Conservation (phyloP, 495 filamentous ascomycete genomes). For the Monascus purpureus region DNA sequence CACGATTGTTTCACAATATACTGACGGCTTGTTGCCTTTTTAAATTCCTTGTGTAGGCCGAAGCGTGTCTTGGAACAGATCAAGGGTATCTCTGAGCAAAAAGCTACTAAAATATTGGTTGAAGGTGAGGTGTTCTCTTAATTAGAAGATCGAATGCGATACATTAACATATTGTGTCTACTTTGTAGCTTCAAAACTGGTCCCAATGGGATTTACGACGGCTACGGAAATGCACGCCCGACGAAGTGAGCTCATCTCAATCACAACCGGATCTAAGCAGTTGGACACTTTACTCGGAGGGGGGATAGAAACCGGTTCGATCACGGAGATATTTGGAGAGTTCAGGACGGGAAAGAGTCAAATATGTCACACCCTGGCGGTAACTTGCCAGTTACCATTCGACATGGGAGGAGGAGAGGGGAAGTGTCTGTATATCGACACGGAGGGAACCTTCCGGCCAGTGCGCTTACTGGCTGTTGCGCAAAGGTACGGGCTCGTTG, state of each 20-base stretch:
- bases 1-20: too few relatives aligned
- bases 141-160: slow-evolving; percentile 2
- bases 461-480: slow-evolving; percentile 84
- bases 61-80: slow-evolving; percentile 77
- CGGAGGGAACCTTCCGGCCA: slow-evolving; percentile 91
- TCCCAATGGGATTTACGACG: slow-evolving; percentile 97
- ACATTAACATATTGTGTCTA: slow-evolving; percentile 1
- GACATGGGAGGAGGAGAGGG: slow-evolving; percentile 98
- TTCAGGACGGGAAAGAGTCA: slow-evolving; percentile 97
- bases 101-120: slow-evolving; percentile 82
- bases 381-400: slow-evolving; percentile 93
- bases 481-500: slow-evolving; percentile 82
- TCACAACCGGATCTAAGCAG: slow-evolving; percentile 94
- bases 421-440: slow-evolving; percentile 98
- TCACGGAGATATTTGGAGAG: slow-evolving; percentile 98
- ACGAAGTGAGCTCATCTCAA: slow-evolving; percentile 89
- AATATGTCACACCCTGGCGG: slow-evolving; percentile 95
- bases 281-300: slow-evolving; percentile 90
- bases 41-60: slow-evolving; percentile 35
- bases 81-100: slow-evolving; percentile 94
- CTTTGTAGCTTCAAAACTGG: slow-evolving; percentile 69
- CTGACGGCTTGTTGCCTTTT: not conserved
- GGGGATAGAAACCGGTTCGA: slow-evolving; percentile 90
- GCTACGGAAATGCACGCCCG: slow-evolving; percentile 99
- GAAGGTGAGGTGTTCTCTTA: slow-evolving; percentile 48